Evolutionary conservation across 345 rosid species (phyloP), one percentile per base, ranked within the genome.

Genomic region (Anacardium occidentale): DNA sequence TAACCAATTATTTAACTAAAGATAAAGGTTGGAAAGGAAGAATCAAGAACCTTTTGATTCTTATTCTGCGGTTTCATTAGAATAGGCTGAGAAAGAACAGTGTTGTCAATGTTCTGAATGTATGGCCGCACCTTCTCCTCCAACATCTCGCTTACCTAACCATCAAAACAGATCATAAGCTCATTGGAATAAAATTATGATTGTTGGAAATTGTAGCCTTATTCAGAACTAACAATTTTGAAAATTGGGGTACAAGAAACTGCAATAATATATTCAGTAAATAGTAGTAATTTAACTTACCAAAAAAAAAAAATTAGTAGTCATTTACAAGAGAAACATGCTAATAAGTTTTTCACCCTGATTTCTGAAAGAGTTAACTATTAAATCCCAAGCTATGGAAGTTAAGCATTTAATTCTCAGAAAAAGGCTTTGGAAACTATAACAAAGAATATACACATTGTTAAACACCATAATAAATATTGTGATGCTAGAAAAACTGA

Each of bases 121-220:
- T 68, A 88, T 2, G 97, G 97, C 44, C 81, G 86, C 64, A 90
- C 92, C 85, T 94, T 91, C 86, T 94, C 90, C 81, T 84, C 92
- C 86, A 93, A 76, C 85, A 89, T 81, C 72, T 91, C 88, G 67
- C 87, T 90, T 83, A 94, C 81, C 97, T 94, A 81, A 63, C 63
- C 63, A 66, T 13, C 59, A 71, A 73, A 55, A 56, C 73, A 56
- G 8, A 73, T 61, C 24, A 48, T 5, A 62, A 21, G 20, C 25
- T 65, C 32, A 37, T 54, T 40, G 9, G 32, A 54, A n/a, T 1
- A 45, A 66, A 53, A 64, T 42, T 13, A 25, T 51, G 26, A 3
- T 9, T 18, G 10, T 18, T 18, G 17, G 59, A 21, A 26, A 29
- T 17, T 29, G 26, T 50, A 51, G 4, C 45, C 54, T 20, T 40